Percentiles rank a stretch among this genome's conserved stretches.
phyloP scores from a whole-genome alignment of 495 filamentous ascomycete species.

The Penicillium riverlandense region DNA sequence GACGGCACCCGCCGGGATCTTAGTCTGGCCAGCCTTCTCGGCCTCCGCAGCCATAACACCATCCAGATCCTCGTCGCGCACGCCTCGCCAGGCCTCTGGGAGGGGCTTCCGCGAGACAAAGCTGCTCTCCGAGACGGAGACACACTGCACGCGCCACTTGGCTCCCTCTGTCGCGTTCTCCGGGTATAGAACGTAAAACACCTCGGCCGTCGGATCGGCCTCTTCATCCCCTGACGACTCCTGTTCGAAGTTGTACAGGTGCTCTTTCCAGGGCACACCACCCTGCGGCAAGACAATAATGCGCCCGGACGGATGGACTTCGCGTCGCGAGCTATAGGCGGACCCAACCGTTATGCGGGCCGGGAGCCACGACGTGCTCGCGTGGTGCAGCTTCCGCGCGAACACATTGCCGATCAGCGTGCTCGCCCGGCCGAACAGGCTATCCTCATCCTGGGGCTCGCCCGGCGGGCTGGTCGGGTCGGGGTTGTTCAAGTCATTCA shows the following conservation, averaged over 20 bases:
- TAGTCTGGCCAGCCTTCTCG: conserved; percentile 30
- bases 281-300: conserved; percentile 72
- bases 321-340: conserved; percentile 56
- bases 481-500: conserved; percentile 70
- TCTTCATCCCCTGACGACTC: conserved; percentile 34
- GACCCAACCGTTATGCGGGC: conserved; percentile 68
- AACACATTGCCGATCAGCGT: conserved; percentile 82
- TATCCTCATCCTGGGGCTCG: conserved; percentile 73
- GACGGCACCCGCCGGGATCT: conserved; percentile 57
- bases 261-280: conserved; percentile 89
- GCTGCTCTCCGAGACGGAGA: conserved; percentile 69
- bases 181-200: conserved; percentile 85
- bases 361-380: conserved; percentile 65
- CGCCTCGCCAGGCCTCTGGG: conserved; percentile 84
- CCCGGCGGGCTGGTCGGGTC: conserved; percentile 31
- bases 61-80: conserved; percentile 77
- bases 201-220: conserved; percentile 36
- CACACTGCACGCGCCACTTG: conserved; percentile 91
- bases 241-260: conserved; percentile 82
- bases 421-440: conserved; percentile 67
- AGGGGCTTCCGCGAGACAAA: conserved; percentile 87
- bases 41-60: conserved; percentile 57
- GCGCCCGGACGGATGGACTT: conserved; percentile 65
- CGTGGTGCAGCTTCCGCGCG: conserved; percentile 57
- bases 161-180: conserved; percentile 61